Conservation (phyloP, 805 yeast genomes). For the Wickerhamomyces bovis region DNA sequence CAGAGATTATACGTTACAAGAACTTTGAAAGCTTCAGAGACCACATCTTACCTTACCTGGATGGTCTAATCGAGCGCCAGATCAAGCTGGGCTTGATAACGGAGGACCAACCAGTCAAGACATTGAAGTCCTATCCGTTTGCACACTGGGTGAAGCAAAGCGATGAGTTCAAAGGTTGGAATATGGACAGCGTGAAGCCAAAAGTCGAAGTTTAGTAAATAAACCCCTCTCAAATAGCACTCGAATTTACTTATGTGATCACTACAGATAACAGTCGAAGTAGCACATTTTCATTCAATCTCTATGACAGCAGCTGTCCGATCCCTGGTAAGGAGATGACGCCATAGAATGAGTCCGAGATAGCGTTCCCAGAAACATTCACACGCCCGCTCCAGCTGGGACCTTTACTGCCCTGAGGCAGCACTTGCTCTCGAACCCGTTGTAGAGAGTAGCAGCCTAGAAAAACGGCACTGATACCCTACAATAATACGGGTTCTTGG, state of each 20-base stretch:
- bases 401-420: conserved; percentile 9
- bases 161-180: conserved; percentile 38
- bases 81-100: conserved; percentile 47
- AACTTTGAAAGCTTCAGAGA: conserved; percentile 53
- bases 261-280: not conserved
- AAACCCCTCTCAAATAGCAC: no score
- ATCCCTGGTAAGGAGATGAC: conserved; percentile 33
- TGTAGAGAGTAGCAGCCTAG: conserved; percentile 25
- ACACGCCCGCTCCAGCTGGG: conserved; percentile 31
- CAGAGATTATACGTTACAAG: conserved; percentile 58
- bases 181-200: conserved; percentile 23
- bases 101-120: conserved; percentile 51
- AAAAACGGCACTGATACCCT: conserved; percentile 23
- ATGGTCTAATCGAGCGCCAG: conserved; percentile 52
- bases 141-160: conserved; percentile 42
- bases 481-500: conserved; percentile 25
- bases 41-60: conserved; percentile 53
- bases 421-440: conserved; percentile 22
- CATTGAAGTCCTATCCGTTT: conserved; percentile 58
- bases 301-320: conserved; percentile 17
- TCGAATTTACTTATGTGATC: no score
- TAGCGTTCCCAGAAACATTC: conserved; percentile 11
- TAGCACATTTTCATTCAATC: not conserved
- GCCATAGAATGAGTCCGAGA: conserved; percentile 20
- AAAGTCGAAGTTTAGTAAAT: conserved; percentile 14